Evolutionary conservation across 257 asterid species (phyloP), one percentile per base, ranked within the genome.

Genomic region (Sherardia arvensis): DNA sequence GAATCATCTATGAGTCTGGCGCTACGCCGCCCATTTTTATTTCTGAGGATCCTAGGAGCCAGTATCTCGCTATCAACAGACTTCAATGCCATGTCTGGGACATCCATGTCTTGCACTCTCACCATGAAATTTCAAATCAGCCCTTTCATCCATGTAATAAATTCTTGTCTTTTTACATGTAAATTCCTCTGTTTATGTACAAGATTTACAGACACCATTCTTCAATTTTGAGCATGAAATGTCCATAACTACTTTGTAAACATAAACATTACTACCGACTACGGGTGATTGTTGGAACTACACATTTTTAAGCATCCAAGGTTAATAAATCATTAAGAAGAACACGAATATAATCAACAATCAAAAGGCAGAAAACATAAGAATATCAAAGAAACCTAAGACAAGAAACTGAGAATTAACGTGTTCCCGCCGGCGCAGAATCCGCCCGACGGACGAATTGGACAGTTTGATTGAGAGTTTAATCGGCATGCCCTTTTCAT

Each of bases 41-140:
- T 7, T 3, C 67, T 0, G 66, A 59, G 1, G 61, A 59, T 7
- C 56, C 56, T 28, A 53, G 56, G 56, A 49, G 25, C 56, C 12
- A 49, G 26, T 10, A 10, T 18, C 36, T 59, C 17, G 36, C 29
- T 66, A 27, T 51, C 63, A 1, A 66, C 48, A 8, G 65, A 66
- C n/a, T 72, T 34, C 23, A 28, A n/a, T 0, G 56, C 56, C 56
- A 25, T 49, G 20, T 56, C 4, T 3, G 0, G 76, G 1, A 61
- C 76, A 27, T 72, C 72, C 18, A 66, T 61, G 76, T 62, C 72
- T 20, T 72, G 76, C 10, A 72, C 72, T 1, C 76, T 61, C 40
- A 69, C 72, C 56, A 5, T 49, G 20, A 49, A 14, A 11, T 49
- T 20, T 5, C 56, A 20, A 43, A 43, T 40, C 17, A 2, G 9